Conservation (phyloP, 2,329 filamentous ascomycete genomes). For the Pseudopyrenochaeta lycopersici region DNA sequence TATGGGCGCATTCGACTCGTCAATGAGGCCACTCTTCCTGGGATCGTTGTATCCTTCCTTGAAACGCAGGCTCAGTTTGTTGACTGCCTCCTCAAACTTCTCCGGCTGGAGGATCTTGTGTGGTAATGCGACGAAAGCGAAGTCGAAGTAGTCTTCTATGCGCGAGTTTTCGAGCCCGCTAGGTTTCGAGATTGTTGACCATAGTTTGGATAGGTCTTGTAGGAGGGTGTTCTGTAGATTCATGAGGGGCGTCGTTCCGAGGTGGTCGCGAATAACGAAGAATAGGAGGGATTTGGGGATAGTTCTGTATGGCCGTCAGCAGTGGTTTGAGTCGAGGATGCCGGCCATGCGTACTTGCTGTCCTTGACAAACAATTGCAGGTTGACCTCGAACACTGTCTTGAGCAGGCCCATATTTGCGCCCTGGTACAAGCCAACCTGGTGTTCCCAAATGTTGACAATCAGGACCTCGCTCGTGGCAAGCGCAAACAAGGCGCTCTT, state of each 20-base stretch:
- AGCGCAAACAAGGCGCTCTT: constrained; percentile 98
- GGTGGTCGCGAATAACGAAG: constrained; percentile 97
- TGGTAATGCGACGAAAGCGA: constrained; percentile 92
- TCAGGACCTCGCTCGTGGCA: constrained; percentile 95
- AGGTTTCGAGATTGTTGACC: constrained; percentile 92
- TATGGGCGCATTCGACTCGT: constrained; percentile 79
- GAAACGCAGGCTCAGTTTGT: constrained; percentile 82
- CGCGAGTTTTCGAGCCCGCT: constrained; percentile 84
- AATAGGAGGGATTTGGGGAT: constrained; percentile 92
- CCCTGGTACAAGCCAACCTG: constrained; percentile 98
- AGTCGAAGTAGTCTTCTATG: constrained; percentile 98
- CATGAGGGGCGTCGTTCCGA: constrained; percentile 87
- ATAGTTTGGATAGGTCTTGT: constrained; percentile 90
- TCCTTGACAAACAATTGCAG: constrained; percentile 96
- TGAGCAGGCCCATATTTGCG: constrained; percentile 97
- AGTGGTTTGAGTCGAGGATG: not conserved
- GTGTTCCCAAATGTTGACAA: constrained; percentile 99
- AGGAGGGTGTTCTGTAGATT: constrained; percentile 91
- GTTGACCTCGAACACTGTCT: constrained; percentile 99
- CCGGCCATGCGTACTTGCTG: constrained; percentile 72
- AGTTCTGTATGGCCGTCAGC: constrained; percentile 64
- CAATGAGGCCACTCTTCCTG: constrained; percentile 67
- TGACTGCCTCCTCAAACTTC: constrained; percentile 83
- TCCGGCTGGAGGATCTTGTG: constrained; percentile 97
- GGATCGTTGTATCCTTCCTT: constrained; percentile 78